Evolutionary conservation across 768 basidiomycete species (phyloP), one percentile per base, ranked within the genome.

Genomic region (Psilocybe sp.): DNA sequence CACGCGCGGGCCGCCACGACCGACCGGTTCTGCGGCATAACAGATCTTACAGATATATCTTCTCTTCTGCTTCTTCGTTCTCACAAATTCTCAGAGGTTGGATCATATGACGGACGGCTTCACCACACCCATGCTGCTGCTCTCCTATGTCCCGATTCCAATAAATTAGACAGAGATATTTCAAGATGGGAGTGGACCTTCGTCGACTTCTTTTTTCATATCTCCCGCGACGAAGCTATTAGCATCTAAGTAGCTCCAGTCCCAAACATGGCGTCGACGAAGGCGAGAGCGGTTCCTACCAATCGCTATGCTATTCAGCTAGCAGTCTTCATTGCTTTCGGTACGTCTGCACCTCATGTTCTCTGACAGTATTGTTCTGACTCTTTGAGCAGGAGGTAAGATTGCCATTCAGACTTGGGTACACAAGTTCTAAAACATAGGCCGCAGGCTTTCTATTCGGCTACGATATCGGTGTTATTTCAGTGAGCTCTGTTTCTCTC

Each of bases 401-500:
- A 48, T 23, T 15, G 16, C 15, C 19, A 23, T 0, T 23, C 9
- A 11, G n/a, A 42, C 7, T 44, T 34, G 18, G n/a, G 41, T 36
- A 35, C 39, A 28, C 12, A 31, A 1, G 41, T 28, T 6, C 34
- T 43, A 31, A 47, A 53, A 44, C 35, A 57, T 50, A 12, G 20
- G 20, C 34, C 15, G 31, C 40, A 80, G 83, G 82, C 10, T 86
- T 85, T 63, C 65, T 87, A 8, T 87, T 86, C 49, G 85, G 86
- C 53, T 88, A 87, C 63, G 85, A 88, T 55, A 85, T 88, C 62
- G 85, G 87, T 64, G 82, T 88, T 47, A 87, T 87, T 52, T 87
- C 85, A 48, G 84, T 85, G 52, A 46, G 76, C 62, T 18, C 14
- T 28, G 8, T 35, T 8, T 11, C 19, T 42, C 11, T n/a, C 13